phyloP scores from a whole-genome alignment of 768 basidiomycete species.

The Mycena albidolilacea region DNA sequence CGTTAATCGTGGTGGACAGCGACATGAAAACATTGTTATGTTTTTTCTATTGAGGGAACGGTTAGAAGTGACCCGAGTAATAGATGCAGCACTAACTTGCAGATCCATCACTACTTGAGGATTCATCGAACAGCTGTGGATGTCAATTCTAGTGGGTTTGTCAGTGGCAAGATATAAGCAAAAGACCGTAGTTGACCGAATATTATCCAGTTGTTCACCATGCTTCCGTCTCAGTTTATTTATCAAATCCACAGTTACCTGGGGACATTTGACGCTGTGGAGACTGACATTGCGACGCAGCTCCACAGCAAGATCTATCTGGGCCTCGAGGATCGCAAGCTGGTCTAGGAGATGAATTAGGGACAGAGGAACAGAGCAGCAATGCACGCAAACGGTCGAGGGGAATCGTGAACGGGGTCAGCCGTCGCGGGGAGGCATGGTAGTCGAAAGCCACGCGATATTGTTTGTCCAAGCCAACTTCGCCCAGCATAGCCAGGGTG shows the following conservation, averaged over 20 bases:
- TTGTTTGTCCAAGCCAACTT: constrained; percentile 91
- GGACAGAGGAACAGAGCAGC: constrained; percentile 11
- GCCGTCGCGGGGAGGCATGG: constrained; percentile 61
- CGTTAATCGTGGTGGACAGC: constrained; percentile 88
- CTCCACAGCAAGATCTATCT: constrained; percentile 89
- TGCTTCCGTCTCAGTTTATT: constrained; percentile 70
- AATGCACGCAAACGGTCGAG: constrained; percentile 60
- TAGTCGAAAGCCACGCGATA: constrained; percentile 81
- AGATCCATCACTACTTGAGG: constrained; percentile 81
- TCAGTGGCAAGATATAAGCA: constrained; percentile 4
- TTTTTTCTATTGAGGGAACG: constrained; percentile 61
- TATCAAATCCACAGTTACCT: constrained; percentile 78
- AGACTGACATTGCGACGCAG: constrained; percentile 85
- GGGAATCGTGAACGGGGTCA: constrained; percentile 86
- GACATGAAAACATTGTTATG: constrained; percentile 90
- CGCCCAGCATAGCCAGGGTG: constrained; percentile 88
- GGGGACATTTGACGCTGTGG: constrained; percentile 87
- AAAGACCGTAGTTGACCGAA: constrained; percentile 48
- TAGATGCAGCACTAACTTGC: constrained; percentile 66
- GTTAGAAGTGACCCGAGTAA: background rate
- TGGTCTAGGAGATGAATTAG: constrained; percentile 63
- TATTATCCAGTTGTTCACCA: constrained; percentile 68
- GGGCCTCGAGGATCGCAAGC: constrained; percentile 82
- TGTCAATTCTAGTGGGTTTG: constrained; percentile 72
- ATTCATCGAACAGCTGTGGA: constrained; percentile 93